Conservation (phyloP, 345 rosid species). For the Kernera saxatilis region DNA sequence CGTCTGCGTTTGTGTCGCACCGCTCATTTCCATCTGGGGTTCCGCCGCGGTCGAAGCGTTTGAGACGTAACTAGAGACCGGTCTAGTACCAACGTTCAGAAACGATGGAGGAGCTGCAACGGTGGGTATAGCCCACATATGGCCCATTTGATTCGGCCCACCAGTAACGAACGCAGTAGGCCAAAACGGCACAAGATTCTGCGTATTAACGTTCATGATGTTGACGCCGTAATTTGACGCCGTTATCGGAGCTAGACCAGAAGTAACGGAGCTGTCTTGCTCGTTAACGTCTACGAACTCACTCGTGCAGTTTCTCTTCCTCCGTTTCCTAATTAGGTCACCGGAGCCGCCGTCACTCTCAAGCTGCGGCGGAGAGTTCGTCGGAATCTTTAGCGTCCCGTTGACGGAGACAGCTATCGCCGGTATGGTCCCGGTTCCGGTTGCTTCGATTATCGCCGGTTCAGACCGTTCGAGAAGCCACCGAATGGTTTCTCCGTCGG, state of each 20-base stretch:
- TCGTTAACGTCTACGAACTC: slow-evolving; percentile 43
- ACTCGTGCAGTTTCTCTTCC: slow-evolving; percentile 44
- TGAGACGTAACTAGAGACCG: slow-evolving; percentile 41
- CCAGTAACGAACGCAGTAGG: slow-evolving; percentile 18
- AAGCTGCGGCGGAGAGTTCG: slow-evolving; percentile 32
- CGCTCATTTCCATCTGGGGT: background rate
- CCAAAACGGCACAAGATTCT: slow-evolving; percentile 53
- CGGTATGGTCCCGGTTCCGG: slow-evolving; percentile 70
- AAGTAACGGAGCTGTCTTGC: slow-evolving; percentile 38
- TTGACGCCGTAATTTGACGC: slow-evolving; percentile 15
- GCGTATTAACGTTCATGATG: slow-evolving; percentile 15
- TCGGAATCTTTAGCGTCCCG: slow-evolving; percentile 64
- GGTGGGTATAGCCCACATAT: slow-evolving; percentile 52
- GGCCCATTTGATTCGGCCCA: slow-evolving; percentile 39
- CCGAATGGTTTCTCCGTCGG: slow-evolving; percentile 72
- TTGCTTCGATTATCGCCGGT: slow-evolving; percentile 69
- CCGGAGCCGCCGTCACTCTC: slow-evolving; percentile 16
- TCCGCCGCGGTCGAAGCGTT: background rate
- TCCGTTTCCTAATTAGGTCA: slow-evolving; percentile 32
- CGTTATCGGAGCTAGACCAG: slow-evolving; percentile 56
- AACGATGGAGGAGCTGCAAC: slow-evolving; percentile 30
- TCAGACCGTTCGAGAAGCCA: slow-evolving; percentile 74
- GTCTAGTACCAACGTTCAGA: slow-evolving; percentile 34
- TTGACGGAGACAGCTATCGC: slow-evolving; percentile 77
- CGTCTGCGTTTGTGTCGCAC: slow-evolving; percentile 18